Conservation (phyloP, 2,329 filamentous ascomycete genomes). For the Aspergillus transmontanensis region DNA sequence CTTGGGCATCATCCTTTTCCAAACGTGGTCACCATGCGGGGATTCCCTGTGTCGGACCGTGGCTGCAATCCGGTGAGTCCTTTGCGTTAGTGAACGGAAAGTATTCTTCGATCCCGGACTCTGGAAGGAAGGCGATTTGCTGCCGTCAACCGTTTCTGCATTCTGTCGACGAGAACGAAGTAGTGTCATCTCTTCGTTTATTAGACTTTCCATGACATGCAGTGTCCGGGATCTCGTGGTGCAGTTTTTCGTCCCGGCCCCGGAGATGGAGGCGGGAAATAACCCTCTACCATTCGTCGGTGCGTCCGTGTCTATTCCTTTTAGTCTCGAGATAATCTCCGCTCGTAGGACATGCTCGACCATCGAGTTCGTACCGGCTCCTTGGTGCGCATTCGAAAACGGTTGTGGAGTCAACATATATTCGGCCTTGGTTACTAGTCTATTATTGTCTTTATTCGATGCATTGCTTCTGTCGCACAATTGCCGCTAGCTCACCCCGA, state of each 20-base stretch:
- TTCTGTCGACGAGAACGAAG: neutral
- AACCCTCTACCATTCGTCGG: neutral
- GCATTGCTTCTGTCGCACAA: neutral
- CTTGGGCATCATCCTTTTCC: neutral
- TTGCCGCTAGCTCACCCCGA: neutral
- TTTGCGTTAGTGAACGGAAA: neutral
- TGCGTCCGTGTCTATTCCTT: neutral
- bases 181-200: neutral
- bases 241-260: neutral
- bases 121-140: neutral
- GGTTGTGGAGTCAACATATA: neutral
- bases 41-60: neutral
- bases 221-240: neutral
- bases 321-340: neutral
- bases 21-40: neutral
- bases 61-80: neutral
- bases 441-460: neutral
- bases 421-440: neutral
- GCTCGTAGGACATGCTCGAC: neutral
- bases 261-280: neutral
- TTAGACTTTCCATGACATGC: neutral
- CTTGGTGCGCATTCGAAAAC: neutral
- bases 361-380: neutral
- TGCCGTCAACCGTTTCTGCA: neutral
- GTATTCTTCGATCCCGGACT: neutral